These are phyloP conservation scores for Stipa capillata DNA, from an alignment of 176 grass and related monocot species.

Conservation along the genomic window DNA sequence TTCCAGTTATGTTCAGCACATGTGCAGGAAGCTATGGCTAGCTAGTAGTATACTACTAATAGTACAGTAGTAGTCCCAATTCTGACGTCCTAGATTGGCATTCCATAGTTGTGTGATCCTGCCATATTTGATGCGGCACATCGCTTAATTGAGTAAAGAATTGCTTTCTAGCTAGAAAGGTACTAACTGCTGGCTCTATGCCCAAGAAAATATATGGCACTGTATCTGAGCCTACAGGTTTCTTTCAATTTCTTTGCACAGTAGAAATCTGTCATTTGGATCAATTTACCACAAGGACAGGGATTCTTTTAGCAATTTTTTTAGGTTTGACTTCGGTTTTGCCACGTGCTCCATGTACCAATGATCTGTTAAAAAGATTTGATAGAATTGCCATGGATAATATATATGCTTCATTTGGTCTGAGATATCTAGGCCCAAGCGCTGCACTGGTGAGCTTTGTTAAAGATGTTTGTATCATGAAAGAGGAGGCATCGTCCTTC, in stretches of 20 bases:
- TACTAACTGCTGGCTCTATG: background rate
- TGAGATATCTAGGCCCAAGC: background rate
- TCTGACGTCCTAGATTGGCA: background rate
- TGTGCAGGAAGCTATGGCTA: background rate
- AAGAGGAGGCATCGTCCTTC: background rate
- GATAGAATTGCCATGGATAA: background rate
- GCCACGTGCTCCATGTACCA: background rate
- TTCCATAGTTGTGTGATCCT: background rate
- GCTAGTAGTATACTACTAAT: background rate
- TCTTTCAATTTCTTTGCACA: background rate
- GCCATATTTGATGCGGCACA: background rate
- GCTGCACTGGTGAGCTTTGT: conserved; percentile 8
- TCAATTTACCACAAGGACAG: background rate
- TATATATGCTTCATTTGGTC: background rate
- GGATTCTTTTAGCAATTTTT: no score
- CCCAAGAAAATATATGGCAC: background rate
- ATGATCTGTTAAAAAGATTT: background rate
- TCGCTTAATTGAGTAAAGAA: background rate
- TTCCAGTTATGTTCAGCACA: background rate
- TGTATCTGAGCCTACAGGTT: background rate
- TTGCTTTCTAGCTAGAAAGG: background rate
- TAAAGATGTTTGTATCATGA: conserved; percentile 18
- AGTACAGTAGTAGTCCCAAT: background rate
- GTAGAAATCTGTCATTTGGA: background rate
- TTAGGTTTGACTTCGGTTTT: background rate